Evolutionary conservation across 2,329 filamentous ascomycete genomes (phyloP).

Genomic region (Lecanosticta acicola): DNA sequence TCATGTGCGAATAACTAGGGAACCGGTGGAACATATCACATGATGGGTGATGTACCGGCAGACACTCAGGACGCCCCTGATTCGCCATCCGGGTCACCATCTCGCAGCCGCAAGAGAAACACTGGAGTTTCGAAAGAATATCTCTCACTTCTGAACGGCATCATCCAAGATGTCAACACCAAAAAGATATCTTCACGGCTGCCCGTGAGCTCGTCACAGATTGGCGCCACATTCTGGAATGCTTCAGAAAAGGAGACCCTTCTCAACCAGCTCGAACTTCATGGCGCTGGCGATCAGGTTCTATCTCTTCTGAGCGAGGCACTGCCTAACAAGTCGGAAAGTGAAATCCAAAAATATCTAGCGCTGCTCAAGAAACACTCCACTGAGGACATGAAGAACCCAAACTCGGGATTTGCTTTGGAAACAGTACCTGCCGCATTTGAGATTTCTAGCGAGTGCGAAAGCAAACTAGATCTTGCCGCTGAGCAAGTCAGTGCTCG

Average conservation of each 20-base stretch:
- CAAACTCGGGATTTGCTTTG: slow-evolving; percentile 35
- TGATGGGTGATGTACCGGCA: background rate
- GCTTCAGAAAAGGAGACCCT: slow-evolving; percentile 63
- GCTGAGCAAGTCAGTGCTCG: slow-evolving; percentile 61
- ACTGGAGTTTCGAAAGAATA: slow-evolving; percentile 32
- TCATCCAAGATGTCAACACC: slow-evolving; percentile 46
- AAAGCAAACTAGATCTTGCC: slow-evolving; percentile 58
- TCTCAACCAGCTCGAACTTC: slow-evolving; percentile 59
- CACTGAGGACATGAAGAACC: slow-evolving; percentile 37
- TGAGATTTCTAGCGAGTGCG: slow-evolving; percentile 65
- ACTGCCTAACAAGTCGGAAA: slow-evolving; percentile 64
- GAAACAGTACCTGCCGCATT: slow-evolving; percentile 64
- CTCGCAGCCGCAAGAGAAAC: background rate
- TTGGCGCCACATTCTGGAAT: slow-evolving; percentile 68
- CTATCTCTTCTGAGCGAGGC: slow-evolving; percentile 56
- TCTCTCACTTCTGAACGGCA: slow-evolving; percentile 49
- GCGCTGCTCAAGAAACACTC: slow-evolving; percentile 50
- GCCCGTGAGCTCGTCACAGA: slow-evolving; percentile 45
- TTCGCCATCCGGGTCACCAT: no score
- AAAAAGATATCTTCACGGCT: background rate
- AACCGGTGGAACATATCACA: background rate
- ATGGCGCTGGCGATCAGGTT: slow-evolving; percentile 61
- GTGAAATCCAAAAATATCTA: slow-evolving; percentile 69
- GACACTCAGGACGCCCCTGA: background rate
- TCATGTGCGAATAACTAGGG: background rate